Conservation (phyloP, 148 eudicot species). For the Heliamphora exappendiculata region DNA sequence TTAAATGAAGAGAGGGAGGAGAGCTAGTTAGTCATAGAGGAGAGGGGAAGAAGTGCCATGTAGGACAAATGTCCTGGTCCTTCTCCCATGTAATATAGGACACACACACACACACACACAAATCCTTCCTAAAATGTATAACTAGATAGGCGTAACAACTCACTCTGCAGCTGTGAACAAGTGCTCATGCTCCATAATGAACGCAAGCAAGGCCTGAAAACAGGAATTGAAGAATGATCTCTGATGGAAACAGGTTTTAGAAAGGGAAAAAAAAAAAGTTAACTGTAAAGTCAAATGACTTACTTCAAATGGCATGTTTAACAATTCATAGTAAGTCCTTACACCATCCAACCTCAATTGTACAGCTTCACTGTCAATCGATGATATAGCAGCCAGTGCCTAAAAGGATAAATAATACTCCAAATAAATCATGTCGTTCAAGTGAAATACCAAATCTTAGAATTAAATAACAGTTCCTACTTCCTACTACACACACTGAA, state of each 20-base stretch:
- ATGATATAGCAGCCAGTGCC: constrained; percentile 90
- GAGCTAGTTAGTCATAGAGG: too few species aligned
- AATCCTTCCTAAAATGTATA: not conserved
- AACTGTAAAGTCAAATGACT: constrained; percentile 3
- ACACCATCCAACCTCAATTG: constrained; percentile 84
- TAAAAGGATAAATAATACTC: constrained; percentile 18
- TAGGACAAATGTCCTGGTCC: too few species aligned
- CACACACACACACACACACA: not conserved
- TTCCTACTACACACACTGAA: not conserved
- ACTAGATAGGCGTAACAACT: constrained; percentile 25
- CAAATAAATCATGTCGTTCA: not conserved
- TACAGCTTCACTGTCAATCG: constrained; percentile 74
- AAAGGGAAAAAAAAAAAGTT: not conserved
- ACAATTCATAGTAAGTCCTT: constrained; percentile 85
- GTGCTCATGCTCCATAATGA: constrained; percentile 72
- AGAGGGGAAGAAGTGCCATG: too few species aligned
- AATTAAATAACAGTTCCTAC: not conserved
- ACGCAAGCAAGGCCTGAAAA: constrained; percentile 90
- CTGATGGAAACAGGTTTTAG: not conserved
- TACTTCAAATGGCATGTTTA: constrained; percentile 99
- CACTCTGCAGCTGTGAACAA: constrained; percentile 79
- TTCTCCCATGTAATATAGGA: too few species aligned
- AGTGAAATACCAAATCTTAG: not conserved
- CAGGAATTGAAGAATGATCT: not conserved
- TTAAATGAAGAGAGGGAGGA: too few species aligned